phyloP scores from a whole-genome alignment of 495 filamentous ascomycete genomes.

The Mytilinidion resinicola region DNA sequence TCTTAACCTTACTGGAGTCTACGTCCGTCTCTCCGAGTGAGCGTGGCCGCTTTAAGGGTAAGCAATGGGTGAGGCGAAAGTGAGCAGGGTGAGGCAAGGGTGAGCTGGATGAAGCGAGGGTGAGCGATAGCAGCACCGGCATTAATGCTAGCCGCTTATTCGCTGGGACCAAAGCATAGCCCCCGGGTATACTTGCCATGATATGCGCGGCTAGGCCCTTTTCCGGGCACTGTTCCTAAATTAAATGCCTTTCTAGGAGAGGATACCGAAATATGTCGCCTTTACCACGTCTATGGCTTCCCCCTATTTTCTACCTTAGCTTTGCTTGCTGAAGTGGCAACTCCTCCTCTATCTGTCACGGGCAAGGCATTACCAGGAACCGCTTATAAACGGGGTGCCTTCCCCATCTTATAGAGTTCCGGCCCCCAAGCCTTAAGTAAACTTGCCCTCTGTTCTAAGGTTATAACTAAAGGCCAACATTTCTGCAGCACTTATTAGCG shows the following conservation, averaged over 20 bases:
- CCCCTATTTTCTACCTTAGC: background rate
- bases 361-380: no score
- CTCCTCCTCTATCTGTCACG: background rate
- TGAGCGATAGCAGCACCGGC: background rate
- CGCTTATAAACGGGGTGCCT: no score
- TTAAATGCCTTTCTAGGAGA: background rate
- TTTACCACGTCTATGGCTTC: background rate
- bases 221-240: background rate
- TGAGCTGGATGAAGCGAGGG: no score
- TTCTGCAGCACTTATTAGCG: background rate
- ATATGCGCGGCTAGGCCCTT: background rate
- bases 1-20: background rate
- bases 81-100: no score
- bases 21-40: background rate
- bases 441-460: no score
- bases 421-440: no score
- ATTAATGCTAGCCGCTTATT: background rate
- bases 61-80: no score
- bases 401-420: no score
- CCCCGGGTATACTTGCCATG: background rate
- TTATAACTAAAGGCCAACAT: background rate
- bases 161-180: background rate
- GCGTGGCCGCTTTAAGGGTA: background rate
- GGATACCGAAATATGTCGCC: background rate
- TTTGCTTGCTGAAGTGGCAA: background rate